phyloP scores from a whole-genome alignment of 2,329 filamentous ascomycete genomes.

The Penicillium decumbens region DNA sequence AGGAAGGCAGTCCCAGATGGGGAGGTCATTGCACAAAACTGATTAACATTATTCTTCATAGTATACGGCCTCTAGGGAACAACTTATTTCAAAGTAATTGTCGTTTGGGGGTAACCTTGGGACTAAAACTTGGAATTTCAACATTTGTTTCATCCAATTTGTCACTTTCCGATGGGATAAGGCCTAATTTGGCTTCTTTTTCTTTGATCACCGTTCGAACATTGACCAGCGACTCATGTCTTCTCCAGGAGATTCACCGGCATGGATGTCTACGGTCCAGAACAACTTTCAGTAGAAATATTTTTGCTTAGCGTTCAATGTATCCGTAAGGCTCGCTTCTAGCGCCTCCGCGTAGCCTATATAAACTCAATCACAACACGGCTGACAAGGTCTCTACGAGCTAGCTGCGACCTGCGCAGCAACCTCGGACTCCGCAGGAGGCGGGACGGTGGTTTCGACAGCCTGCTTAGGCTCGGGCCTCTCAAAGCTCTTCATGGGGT shows the following conservation, averaged over 20 bases:
- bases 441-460: constrained; percentile 3
- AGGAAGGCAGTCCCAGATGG: too few species aligned
- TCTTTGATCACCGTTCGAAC: not conserved
- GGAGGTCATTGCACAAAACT: not conserved
- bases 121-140: not conserved
- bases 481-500: constrained; percentile 65
- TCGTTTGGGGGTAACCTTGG: not conserved
- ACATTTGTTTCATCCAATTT: not conserved
- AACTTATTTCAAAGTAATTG: not conserved
- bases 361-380: not conserved
- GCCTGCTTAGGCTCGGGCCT: constrained; percentile 20
- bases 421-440: constrained; percentile 14
- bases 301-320: not conserved
- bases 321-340: not conserved
- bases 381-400: constrained; percentile 11
- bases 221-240: not conserved
- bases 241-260: not conserved
- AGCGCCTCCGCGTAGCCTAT: not conserved
- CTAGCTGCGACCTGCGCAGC: constrained; percentile 31
- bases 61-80: not conserved
- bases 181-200: not conserved
- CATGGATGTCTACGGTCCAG: not conserved
- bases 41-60: not conserved
- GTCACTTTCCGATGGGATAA: not conserved
- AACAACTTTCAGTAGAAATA: not conserved